Base-by-base conservation (phyloP, 2,329 filamentous ascomycete species). In the Cordyceps militaris region DNA sequence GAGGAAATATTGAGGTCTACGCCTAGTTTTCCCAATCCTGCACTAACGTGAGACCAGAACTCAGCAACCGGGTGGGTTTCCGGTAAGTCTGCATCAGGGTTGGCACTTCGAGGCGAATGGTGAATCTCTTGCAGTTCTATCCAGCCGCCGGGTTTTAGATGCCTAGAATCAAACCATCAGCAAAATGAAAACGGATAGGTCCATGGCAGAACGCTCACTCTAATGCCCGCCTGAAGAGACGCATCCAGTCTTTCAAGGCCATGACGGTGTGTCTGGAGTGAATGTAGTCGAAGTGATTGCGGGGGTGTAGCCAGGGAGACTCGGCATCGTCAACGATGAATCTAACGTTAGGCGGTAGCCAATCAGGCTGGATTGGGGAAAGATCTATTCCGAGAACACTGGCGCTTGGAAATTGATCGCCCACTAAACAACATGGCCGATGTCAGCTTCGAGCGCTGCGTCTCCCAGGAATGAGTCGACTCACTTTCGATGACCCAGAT, bases 271-370 rank as follows among this genome's bases (percentile, higher is more conserved):
- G 77, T 3, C 83, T 74, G n/a, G 79, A 76, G 64, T 85, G 82
- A 34, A 86, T 76, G 59, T 83, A 84, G 65, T 86, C 82, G 56
- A 84, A 85, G 53, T 79, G 74, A 59, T 82, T 76, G 4, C 67
- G 64, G 5, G 78, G 76, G 60, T 82, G 76, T 16, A 82, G 66
- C 82, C 82, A 85, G 4, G 75, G 73, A 57, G 74, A 75, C 66
- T 85, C 81, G 26, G 79, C 74, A 61, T 85, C 82, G 59, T 85
- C 82, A 11, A 84, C 73, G 64, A 81, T 70, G 62, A 83, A 83
- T 24, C 73, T 72, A 21, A 82, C 74, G 61, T 83, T 84, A 3
- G 80, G 77, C 4, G 81, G 81, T 11, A 83, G 67, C 74, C 76
- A 77, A 43, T 73, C 70, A 1, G 77, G 76, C 62, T 80, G 76